Conservation (phyloP, 176 grass and related monocot species). For the Bonia amplexicaulis region DNA sequence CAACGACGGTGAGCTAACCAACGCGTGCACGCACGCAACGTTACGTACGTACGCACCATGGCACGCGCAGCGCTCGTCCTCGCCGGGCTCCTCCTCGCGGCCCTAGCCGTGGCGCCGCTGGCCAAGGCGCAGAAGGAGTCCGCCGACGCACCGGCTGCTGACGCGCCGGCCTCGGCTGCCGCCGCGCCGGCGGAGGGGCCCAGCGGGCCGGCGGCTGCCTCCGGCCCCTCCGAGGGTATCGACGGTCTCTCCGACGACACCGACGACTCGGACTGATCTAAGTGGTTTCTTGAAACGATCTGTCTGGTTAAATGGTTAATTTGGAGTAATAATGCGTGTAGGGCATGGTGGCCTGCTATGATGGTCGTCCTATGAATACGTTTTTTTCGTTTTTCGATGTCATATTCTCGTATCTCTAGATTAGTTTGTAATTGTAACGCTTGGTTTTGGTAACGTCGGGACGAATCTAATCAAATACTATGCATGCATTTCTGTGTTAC, state of each 20-base stretch:
- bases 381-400: background rate
- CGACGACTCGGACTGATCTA: slow-evolving; percentile 2
- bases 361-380: background rate
- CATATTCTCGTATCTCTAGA: background rate
- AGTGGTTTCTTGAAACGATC: background rate
- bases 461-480: background rate
- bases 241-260: slow-evolving; percentile 30
- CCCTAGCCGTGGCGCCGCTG: slow-evolving; percentile 2
- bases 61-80: background rate
- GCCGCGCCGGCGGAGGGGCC: background rate
- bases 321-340: background rate
- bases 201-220: slow-evolving; percentile 24
- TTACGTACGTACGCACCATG: background rate
- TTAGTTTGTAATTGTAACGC: background rate
- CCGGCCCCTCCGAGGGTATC: slow-evolving; percentile 37
- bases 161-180: background rate
- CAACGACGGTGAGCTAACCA: background rate
- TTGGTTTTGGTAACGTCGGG: no score
- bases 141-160: background rate
- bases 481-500: background rate
- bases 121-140: slow-evolving; percentile 9
- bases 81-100: slow-evolving; percentile 4
- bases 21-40: background rate
- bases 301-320: background rate
- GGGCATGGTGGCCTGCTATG: background rate